Evolutionary conservation across 176 grass and related monocot genomes (phyloP), one percentile per base, ranked within the genome.

Genomic region (Triticum dicoccoides): DNA sequence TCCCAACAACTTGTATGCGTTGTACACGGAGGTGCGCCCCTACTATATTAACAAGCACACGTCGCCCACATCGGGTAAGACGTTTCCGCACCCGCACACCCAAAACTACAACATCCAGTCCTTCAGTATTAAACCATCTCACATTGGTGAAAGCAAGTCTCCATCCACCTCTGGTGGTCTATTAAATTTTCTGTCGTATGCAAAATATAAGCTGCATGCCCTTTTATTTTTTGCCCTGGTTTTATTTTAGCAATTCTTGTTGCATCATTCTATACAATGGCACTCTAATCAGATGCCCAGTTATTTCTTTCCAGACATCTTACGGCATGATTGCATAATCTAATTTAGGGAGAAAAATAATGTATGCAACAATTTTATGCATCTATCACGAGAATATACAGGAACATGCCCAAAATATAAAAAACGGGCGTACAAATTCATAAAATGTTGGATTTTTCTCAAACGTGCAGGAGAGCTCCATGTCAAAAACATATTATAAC

Each of bases 121-220:
- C 17, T 81, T 93, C 3, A 69, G 11, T 75, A 82, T 90, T 85
- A 88, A 82, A 88, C 86, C 88, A 42, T 88, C 85, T 42, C 35
- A 66, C n/a, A 54, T 88, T 66, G 61, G 65, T 88, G 85, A 83
- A 88, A 67, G 17, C 73, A 88, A 86, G 35, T 56, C 78, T 69
- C 61, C 27, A 62, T 51, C 78, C 17, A 68, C 85, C 11, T 68
- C 82, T 63, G 9, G 18, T 79, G 78, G 91, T 63, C 78, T 93
- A 72, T 69, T 83, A 75, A 82, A 81, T 67, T 85, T 93, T 83
- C 15, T 93, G 25, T 90, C 88, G 74, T 62, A 68, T 61, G 88
- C 85, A 82, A 90, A 90, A 88, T 93, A 88, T 93, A 90, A 90
- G 88, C 35, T 73, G 61, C 29, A 75, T 82, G 2, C 8, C 66